These are phyloP conservation scores for Elaeagnus macrophylla DNA, from an alignment of 306 rosid species.

Conservation along the genomic window DNA sequence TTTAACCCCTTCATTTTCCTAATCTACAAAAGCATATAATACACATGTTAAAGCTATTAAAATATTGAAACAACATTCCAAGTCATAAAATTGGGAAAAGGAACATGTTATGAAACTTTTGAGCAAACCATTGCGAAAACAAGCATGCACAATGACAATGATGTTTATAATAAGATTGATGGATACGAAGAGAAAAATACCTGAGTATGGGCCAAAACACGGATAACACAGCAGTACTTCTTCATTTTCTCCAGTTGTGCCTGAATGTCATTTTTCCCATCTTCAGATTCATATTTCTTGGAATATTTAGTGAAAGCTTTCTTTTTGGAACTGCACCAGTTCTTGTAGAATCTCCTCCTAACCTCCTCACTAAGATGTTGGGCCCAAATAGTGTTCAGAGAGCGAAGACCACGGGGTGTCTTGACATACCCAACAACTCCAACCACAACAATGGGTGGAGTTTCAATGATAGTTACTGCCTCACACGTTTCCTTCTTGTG, in stretches of 20 bases:
- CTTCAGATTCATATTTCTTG: slow-evolving; percentile 46
- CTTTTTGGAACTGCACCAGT: slow-evolving; percentile 77
- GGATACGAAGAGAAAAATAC: slow-evolving; percentile 16
- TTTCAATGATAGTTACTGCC: slow-evolving; percentile 68
- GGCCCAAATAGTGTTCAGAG: slow-evolving; percentile 65
- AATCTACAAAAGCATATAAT: slow-evolving; percentile 16
- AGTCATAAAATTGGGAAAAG: too few relatives aligned
- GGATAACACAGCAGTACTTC: slow-evolving; percentile 49
- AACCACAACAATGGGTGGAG: slow-evolving; percentile 65
- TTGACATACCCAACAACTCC: slow-evolving; percentile 72
- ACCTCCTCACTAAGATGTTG: slow-evolving; percentile 74
- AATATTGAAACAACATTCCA: too few relatives aligned
- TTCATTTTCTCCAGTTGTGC: slow-evolving; percentile 55
- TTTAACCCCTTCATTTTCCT: slow-evolving; percentile 38
- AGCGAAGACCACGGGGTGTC: slow-evolving; percentile 61
- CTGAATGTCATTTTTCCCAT: slow-evolving; percentile 51
- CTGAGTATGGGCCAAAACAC: slow-evolving; percentile 82
- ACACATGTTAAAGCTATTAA: neutral
- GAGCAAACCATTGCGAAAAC: too few relatives aligned
- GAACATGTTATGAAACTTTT: too few relatives aligned
- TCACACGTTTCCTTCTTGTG: slow-evolving; percentile 86
- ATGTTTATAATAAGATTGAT: neutral
- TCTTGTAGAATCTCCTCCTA: slow-evolving; percentile 64
- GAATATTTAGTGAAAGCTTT: slow-evolving; percentile 65
- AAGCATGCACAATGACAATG: neutral